phyloP scores from a whole-genome alignment of 1,139 yeast species.

The Hyphopichia buzzinii region DNA sequence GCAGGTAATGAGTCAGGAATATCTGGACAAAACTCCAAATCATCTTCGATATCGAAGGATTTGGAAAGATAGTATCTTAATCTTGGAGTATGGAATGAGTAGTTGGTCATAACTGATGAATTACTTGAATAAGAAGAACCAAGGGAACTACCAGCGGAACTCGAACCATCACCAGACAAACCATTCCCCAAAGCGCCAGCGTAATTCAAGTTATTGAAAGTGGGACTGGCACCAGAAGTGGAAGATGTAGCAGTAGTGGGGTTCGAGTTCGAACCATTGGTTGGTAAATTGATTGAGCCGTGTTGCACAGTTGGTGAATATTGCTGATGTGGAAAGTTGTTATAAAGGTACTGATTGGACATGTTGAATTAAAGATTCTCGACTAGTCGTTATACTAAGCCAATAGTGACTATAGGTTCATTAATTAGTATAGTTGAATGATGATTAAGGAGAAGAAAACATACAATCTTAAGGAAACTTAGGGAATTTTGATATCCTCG shows the following conservation, averaged over 20 bases:
- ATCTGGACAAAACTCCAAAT: constrained; percentile 66
- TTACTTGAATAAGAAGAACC: constrained; percentile 9
- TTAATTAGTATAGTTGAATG: neutral
- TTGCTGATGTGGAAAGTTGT: constrained; percentile 32
- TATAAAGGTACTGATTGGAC: constrained; percentile 37
- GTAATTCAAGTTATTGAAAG: constrained; percentile 27
- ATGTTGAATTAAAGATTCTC: too few species aligned
- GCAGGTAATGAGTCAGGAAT: constrained; percentile 26
- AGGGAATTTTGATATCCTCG: neutral
- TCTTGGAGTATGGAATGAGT: constrained; percentile 43
- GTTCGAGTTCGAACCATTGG: constrained; percentile 2
- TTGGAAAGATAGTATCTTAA: constrained; percentile 51
- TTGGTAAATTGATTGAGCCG: constrained; percentile 4
- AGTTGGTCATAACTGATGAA: constrained; percentile 19
- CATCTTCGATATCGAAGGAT: constrained; percentile 65
- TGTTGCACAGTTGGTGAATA: constrained; percentile 14
- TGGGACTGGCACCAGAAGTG: constrained; percentile 20
- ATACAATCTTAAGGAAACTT: neutral
- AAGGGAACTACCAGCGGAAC: constrained; percentile 5
- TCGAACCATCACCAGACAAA: constrained; percentile 7
- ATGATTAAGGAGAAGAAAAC: neutral
- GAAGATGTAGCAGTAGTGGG: constrained; percentile 4
- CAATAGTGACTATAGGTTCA: neutral
- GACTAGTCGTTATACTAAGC: too few species aligned
- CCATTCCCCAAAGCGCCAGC: constrained; percentile 14